Conservation (phyloP, 106 monocot genomes). For the Allium cepa region DNA sequence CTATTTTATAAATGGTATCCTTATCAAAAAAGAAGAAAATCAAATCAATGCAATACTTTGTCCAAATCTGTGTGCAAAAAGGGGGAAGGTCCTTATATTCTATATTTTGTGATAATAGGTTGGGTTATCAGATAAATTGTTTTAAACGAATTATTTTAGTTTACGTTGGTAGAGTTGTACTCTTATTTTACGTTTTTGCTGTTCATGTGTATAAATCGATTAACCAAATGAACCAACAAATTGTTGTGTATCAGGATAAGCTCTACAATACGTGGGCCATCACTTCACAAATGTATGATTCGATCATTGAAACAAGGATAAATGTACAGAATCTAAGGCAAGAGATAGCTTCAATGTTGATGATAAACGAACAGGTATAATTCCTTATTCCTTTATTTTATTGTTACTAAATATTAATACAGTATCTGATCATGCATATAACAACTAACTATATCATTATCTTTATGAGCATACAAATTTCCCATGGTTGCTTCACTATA, state of each 20-base stretch:
- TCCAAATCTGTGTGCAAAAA: too few species aligned
- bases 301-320: constrained; percentile 41
- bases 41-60: too few species aligned
- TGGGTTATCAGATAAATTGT: neutral
- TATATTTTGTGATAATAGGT: too few species aligned
- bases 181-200: neutral
- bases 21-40: too few species aligned
- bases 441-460: neutral
- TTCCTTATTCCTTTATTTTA: neutral
- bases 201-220: neutral
- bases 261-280: constrained; percentile 43
- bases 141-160: neutral
- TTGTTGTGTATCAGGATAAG: constrained; percentile 39
- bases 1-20: too few species aligned
- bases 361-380: constrained; percentile 78
- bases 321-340: constrained; percentile 42
- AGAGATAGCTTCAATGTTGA: constrained; percentile 37
- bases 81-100: too few species aligned
- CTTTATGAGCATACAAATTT: too few species aligned
- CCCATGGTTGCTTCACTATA: too few species aligned
- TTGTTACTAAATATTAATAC: neutral
- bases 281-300: constrained; percentile 41
- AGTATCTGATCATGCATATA: neutral
- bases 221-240: neutral
- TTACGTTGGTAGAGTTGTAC: neutral